These are phyloP conservation scores for Talaromyces sp. DNA, from an alignment of 2,329 filamentous ascomycete genomes.

Conservation along the genomic window DNA sequence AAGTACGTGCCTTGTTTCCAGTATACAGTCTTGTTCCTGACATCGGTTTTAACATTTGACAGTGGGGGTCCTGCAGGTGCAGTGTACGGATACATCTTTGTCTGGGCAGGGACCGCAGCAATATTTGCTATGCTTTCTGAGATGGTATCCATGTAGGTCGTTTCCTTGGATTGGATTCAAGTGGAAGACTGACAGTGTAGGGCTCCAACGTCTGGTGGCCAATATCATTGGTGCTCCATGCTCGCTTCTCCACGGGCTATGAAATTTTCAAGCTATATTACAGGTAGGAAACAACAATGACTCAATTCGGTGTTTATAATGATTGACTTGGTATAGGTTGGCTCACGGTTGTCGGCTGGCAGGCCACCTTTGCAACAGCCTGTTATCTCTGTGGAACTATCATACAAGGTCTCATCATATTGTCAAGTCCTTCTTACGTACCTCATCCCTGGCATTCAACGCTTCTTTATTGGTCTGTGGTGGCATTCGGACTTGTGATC, in stretches of 20 bases:
- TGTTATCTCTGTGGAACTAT: constrained; percentile 32
- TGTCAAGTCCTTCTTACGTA: constrained; percentile 25
- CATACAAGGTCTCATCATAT: constrained; percentile 25
- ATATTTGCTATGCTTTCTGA: constrained; percentile 7
- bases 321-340: constrained; percentile 8
- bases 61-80: constrained; percentile 8
- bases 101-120: constrained; percentile 2
- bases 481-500: constrained; percentile 48
- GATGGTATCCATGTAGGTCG: constrained; percentile 7
- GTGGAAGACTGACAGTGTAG: background rate
- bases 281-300: background rate
- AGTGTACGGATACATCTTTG: constrained; percentile 8
- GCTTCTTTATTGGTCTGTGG: constrained; percentile 48
- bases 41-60: background rate
- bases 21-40: background rate
- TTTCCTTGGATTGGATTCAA: background rate
- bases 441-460: constrained; percentile 39
- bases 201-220: constrained; percentile 8
- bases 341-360: constrained; percentile 27
- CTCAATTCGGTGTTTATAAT: too few relatives aligned
- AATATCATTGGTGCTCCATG: constrained; percentile 14
- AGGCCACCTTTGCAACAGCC: constrained; percentile 26
- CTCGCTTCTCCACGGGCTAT: background rate
- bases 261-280: constrained; percentile 4
- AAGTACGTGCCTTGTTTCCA: background rate